These are phyloP conservation scores for Areca catechu DNA, from an alignment of 176 grass and related monocot genomes.

Conservation along the genomic window DNA sequence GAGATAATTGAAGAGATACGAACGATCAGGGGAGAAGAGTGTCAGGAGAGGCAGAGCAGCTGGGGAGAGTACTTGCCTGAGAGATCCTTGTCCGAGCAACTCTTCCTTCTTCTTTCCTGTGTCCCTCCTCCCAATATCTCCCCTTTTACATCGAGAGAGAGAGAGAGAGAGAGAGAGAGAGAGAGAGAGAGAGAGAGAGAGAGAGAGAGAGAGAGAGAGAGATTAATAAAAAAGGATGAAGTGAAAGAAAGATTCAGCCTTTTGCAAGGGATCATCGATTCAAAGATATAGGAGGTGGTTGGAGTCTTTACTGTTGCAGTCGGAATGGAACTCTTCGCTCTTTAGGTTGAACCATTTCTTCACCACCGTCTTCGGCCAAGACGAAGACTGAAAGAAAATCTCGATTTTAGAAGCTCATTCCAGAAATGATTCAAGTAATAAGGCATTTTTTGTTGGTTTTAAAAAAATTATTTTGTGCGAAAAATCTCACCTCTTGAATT, in stretches of 20 bases:
- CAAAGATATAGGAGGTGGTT: no score
- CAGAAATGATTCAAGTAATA: no score
- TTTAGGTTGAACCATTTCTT: conserved; percentile 73
- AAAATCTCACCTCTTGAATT: conserved; percentile 8
- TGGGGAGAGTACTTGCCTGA: conserved; percentile 27
- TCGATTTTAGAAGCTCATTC: no score
- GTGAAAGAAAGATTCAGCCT: no score
- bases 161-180: no score
- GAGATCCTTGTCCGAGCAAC: conserved; percentile 77
- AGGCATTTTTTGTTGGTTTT: not conserved
- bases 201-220: no score
- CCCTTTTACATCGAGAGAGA: conserved; percentile 2
- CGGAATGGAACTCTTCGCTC: conserved; percentile 42
- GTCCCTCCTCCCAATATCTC: conserved; percentile 10
- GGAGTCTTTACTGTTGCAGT: conserved; percentile 30
- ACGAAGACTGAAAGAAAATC: conserved; percentile 38
- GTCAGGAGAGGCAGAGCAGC: not conserved
- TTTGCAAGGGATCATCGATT: no score
- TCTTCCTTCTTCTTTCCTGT: conserved; percentile 42
- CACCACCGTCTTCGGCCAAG: conserved; percentile 71
- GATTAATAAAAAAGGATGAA: no score
- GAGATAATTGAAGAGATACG: no score
- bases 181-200: no score
- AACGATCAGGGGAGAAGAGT: no score
- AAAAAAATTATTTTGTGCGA: not conserved